Evolutionary conservation across 1,139 yeast genomes (phyloP).

Genomic region (Ogataea hybrid): DNA sequence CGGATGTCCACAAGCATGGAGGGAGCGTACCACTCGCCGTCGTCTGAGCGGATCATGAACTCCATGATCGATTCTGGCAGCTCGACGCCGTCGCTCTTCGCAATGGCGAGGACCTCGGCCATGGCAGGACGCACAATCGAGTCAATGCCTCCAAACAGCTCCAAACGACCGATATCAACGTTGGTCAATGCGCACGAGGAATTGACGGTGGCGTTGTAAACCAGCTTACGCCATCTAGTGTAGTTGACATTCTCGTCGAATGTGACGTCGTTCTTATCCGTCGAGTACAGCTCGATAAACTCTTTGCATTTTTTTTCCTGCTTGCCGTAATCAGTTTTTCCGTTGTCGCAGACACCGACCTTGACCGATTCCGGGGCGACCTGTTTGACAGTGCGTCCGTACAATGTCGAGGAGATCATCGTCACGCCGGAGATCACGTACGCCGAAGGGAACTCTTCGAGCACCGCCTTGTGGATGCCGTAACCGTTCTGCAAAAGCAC

Average conservation of each 20-base stretch:
- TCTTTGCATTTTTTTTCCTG: constrained; percentile 35
- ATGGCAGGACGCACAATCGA: constrained; percentile 57
- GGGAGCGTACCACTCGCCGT: constrained; percentile 64
- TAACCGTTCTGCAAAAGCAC: constrained; percentile 73
- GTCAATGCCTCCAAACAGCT: constrained; percentile 51
- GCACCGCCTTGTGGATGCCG: constrained; percentile 64
- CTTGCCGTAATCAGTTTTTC: constrained; percentile 29
- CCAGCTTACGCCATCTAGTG: constrained; percentile 70
- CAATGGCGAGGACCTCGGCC: constrained; percentile 61
- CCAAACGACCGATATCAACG: constrained; percentile 59
- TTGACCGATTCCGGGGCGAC: constrained; percentile 50
- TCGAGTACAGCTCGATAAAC: constrained; percentile 50
- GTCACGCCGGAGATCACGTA: constrained; percentile 66
- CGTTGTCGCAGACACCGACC: constrained; percentile 53
- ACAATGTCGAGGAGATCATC: constrained; percentile 63
- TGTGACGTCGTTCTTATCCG: constrained; percentile 42
- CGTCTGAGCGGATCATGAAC: constrained; percentile 55
- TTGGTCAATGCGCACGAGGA: constrained; percentile 59
- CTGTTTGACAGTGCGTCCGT: constrained; percentile 49
- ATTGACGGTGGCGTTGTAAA: constrained; percentile 68
- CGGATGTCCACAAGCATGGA: constrained; percentile 73
- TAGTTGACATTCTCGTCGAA: constrained; percentile 49
- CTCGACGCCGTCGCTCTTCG: constrained; percentile 59
- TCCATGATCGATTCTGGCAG: constrained; percentile 46
- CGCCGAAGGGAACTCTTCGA: constrained; percentile 54